phyloP scores from a whole-genome alignment of 2,329 filamentous ascomycete species.

The Canariomyces notabilis region DNA sequence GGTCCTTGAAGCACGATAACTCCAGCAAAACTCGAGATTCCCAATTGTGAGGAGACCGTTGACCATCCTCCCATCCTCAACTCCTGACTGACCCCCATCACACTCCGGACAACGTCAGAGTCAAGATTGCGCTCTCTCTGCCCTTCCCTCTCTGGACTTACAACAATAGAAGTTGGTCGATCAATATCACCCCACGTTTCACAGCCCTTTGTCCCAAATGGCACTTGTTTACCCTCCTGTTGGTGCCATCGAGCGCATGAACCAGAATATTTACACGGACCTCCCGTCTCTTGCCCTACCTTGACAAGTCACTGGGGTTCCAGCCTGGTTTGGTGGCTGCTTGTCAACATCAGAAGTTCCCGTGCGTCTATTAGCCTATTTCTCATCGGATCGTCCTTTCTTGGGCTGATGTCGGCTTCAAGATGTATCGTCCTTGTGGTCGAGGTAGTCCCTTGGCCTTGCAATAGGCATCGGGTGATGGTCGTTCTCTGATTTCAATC shows the following conservation, averaged over 20 bases:
- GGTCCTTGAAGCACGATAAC: too few relatives aligned
- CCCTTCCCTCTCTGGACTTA: background rate
- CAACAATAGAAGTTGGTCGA: constrained; percentile 5
- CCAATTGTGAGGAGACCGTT: too few relatives aligned
- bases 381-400: background rate
- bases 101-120: background rate
- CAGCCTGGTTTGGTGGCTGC: background rate
- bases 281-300: constrained; percentile 6
- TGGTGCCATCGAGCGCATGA: constrained; percentile 13
- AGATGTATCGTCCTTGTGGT: too few relatives aligned
- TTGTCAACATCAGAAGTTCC: constrained; percentile 6
- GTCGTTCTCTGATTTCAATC: background rate
- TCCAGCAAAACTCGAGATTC: too few relatives aligned
- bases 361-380: constrained; percentile 15
- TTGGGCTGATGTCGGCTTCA: background rate
- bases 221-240: background rate
- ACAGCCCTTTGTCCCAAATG: constrained; percentile 2
- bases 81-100: background rate
- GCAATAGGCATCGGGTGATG: background rate
- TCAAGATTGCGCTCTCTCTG: background rate
- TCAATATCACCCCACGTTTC: constrained; percentile 10
- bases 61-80: background rate
- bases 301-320: background rate
- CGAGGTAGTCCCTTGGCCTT: background rate
- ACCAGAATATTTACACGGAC: constrained; percentile 18